Evolutionary conservation across 1,284 basidiomycete genomes (phyloP), one percentile per base, ranked within the genome.

Genomic region (Cutaneotrichosporon sp.): DNA sequence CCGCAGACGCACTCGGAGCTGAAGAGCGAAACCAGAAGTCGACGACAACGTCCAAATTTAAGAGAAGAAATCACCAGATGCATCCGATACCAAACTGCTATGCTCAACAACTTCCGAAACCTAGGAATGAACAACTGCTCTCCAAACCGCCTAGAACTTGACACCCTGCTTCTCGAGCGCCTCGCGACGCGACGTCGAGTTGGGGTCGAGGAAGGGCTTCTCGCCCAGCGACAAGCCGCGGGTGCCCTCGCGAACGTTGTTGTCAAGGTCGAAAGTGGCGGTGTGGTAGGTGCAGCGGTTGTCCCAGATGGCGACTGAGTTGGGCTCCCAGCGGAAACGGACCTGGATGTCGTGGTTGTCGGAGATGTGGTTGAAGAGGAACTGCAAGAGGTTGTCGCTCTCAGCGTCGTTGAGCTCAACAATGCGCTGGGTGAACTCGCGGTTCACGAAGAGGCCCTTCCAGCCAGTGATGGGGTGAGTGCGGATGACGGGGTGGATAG

Each of bases 301-400:
- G 53, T 74, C 72, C 65, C 72, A 75, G 54, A 75, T 66, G 3
- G 72, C 72, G 4, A 77, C 52, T 27, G 66, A 63, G 51, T 74
- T 62, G 9, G 32, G 20, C 45, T 46, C 45, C 77, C 78, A 79
- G 31, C 67, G 61, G 73, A 77, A 77, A 25, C 79, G 67, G n/a
- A 82, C 80, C 65, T 86, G 84, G 24, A 84, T 67, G 63, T 84
- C 82, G 63, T 85, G 83, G 70, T 84, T 84, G n/a, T 61, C 59
- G 54, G 32, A 64, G 51, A 44, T 66, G 45, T 20, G 55, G 14
- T 51, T 43, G 44, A 52, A 50, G 16, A 57, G 54, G 49, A 55
- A 61, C 22, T 47, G 31, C 33, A 63, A 49, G n/a, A 60, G 46
- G 33, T 45, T 20, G 44, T 80, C 78, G 14, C 79, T 81, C 71